Evolutionary conservation across 257 asterid genomes (phyloP), one percentile per base, ranked within the genome.

Genomic region (Galeopsis tetrahit): DNA sequence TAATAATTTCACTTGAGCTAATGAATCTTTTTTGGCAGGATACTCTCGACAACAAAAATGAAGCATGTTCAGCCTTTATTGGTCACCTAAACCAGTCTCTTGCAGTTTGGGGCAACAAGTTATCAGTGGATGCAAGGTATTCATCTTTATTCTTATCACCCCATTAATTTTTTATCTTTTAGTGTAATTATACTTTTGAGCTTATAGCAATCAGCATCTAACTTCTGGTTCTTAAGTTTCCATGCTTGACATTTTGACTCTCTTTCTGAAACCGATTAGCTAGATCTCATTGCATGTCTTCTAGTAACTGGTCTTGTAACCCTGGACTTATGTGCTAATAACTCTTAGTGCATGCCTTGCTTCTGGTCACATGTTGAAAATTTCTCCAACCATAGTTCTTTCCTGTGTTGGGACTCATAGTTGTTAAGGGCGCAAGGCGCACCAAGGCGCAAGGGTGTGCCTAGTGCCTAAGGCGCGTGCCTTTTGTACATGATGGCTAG

Each of bases 91-190:
- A 90, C 84, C 82, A 86, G 80, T 92, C 98, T 63, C 81, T 87
- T 84, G 90, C 88, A 67, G 83, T 92, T 77, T 87, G 89, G 94
- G 85, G 89, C 62, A 76, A 75, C 82, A 90, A 82, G 84, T 72
- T 92, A 68, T 85, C 96, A 42, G 69, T 88, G 43, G 88, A 90
- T 68, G 89, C 93, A 69, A 95, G 99, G 98, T 95, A 89, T 69
- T 72, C 51, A 65, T 78, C 57, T 56, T 32, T 71, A 60, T 63
- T 36, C 59, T 15, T 51, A 51, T 51, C 39, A 56, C 33, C 10
- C 10, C 35, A 55, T 55, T 2, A 17, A 14, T 52, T 55, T 55
- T 55, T 17, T 6, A 21, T 55, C 21, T 35, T 3, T 8, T 55
- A 17, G 6, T 17, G 35, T 55, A 55, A 55, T 55, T 21, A 7